Evolutionary conservation across 257 asterid species (phyloP).

Genomic region (Pogostemon cablin): DNA sequence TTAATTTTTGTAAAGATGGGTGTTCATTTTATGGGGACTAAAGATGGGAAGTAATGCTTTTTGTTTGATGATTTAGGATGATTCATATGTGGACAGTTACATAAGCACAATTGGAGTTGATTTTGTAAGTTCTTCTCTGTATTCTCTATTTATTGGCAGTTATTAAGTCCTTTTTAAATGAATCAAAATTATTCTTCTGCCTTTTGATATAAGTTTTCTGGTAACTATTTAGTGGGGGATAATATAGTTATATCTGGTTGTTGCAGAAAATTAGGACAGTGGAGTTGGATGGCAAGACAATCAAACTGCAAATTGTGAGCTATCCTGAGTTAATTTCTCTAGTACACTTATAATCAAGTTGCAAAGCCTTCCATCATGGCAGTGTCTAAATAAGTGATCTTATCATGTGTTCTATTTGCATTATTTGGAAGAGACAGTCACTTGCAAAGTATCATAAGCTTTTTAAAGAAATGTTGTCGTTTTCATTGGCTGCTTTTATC

Average conservation of each 20-base stretch:
- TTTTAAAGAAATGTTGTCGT: background rate
- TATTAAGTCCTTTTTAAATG: background rate
- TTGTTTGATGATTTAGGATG: constrained; percentile 73
- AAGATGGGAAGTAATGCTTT: constrained; percentile 13
- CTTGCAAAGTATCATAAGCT: background rate
- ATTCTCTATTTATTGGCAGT: background rate
- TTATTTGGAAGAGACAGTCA: background rate
- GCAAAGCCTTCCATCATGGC: background rate
- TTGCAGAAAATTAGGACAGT: constrained; percentile 95
- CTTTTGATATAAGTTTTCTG: background rate
- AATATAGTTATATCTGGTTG: constrained; percentile 8
- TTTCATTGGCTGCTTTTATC: background rate
- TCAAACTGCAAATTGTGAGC: constrained; percentile 98
- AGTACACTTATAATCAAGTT: background rate
- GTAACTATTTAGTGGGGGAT: background rate
- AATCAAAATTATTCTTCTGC: constrained; percentile 5
- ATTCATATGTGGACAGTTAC: constrained; percentile 97
- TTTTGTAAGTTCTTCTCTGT: constrained; percentile 60
- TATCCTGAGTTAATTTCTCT: constrained; percentile 7
- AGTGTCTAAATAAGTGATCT: background rate
- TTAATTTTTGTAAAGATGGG: background rate
- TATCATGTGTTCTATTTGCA: constrained; percentile 10
- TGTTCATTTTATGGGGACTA: background rate
- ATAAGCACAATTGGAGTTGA: constrained; percentile 99
- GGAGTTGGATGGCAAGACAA: constrained; percentile 93